These are phyloP conservation scores for Mucuna pruriens DNA, from an alignment of 306 rosid species.

Conservation along the genomic window DNA sequence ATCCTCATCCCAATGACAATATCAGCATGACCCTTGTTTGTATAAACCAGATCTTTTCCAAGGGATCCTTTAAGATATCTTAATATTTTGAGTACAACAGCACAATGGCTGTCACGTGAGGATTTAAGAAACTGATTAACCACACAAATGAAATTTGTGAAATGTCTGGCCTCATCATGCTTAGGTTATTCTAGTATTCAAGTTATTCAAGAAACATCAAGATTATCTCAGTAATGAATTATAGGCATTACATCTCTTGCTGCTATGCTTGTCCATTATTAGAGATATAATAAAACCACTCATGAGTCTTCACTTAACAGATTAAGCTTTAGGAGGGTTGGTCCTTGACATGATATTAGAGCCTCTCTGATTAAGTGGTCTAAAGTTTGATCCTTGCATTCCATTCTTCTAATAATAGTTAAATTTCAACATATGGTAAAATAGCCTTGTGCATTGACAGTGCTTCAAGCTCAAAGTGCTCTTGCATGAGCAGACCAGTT, in stretches of 20 bases:
- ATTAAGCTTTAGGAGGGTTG: not conserved
- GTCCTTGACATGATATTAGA: not conserved
- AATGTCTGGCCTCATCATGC: no score
- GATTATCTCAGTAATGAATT: not conserved
- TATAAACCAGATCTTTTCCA: no score
- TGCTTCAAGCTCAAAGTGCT: not conserved
- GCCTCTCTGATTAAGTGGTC: not conserved
- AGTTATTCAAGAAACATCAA: no score
- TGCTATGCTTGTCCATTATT: not conserved
- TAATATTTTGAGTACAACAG: no score
- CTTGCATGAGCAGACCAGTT: not conserved
- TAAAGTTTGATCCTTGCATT: not conserved
- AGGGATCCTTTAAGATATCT: no score
- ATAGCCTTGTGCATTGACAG: constrained; percentile 1
- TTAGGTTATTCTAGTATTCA: no score
- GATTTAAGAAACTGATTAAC: no score
- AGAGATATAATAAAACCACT: not conserved
- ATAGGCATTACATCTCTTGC: constrained; percentile 15
- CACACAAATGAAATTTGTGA: no score
- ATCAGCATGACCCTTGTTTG: no score
- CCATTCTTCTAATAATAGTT: constrained; percentile 2
- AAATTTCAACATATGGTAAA: constrained; percentile 15
- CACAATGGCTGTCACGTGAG: no score
- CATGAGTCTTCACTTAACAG: not conserved
- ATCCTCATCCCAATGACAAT: no score